These are phyloP conservation scores for Phytophthora foliorum DNA, from an alignment of 352 stramenopile genomes.

Conservation along the genomic window DNA sequence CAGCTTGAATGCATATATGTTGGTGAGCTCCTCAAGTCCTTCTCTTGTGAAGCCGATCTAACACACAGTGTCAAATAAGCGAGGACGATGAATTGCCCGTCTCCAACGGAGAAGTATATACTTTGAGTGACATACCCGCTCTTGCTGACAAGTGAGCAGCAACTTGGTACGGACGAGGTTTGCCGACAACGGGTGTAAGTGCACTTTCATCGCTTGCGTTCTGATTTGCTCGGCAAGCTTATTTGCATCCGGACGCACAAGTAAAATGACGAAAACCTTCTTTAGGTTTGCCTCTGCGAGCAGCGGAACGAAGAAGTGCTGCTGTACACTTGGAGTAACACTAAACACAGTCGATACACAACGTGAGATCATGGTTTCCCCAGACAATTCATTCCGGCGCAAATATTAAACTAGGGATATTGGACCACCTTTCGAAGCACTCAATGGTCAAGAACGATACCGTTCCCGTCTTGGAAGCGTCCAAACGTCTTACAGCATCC, in stretches of 20 bases:
- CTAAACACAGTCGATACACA: conserved; percentile 26
- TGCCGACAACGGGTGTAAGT: conserved; percentile 48
- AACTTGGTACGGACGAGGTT: conserved; percentile 65
- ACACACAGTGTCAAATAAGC: background rate
- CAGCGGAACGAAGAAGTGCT: conserved; percentile 69
- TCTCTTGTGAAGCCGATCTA: conserved; percentile 75
- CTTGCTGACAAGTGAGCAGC: conserved; percentile 55
- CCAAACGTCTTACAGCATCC: conserved; percentile 21
- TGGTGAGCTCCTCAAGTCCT: conserved; percentile 60
- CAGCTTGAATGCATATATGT: conserved; percentile 46
- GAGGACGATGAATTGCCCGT: background rate
- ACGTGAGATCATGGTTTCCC: background rate
- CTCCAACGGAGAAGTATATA: background rate
- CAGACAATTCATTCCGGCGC: background rate
- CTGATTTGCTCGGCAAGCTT: conserved; percentile 76
- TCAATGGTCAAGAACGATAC: conserved; percentile 63
- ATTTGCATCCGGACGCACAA: conserved; percentile 58
- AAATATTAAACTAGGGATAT: background rate
- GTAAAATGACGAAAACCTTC: conserved; percentile 63
- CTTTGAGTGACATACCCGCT: conserved; percentile 42
- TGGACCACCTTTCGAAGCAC: conserved; percentile 59
- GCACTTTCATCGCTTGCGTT: conserved; percentile 43
- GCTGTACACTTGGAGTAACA: conserved; percentile 64
- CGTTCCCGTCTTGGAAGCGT: conserved; percentile 32
- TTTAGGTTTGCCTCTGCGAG: conserved; percentile 59